A percentile compares a stretch with the other conserved stretches of the same genome.
Conservation (phyloP, 331 rosid genomes). For the Acacia pycnantha region DNA sequence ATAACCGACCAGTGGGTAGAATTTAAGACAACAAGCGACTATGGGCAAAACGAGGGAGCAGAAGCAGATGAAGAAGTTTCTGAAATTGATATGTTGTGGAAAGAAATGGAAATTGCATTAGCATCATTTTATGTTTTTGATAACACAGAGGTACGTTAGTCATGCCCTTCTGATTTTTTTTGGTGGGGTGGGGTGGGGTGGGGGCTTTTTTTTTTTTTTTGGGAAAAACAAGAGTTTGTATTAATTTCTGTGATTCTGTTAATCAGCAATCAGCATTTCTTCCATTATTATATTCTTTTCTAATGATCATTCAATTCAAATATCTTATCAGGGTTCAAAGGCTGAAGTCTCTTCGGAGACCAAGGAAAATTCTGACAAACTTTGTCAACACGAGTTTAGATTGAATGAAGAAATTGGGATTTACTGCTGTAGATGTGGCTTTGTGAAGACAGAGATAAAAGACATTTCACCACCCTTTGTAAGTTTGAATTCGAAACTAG, state of each 20-base stretch:
- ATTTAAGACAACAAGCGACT: conserved; percentile 29
- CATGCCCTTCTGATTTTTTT: neutral
- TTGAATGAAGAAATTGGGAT: conserved; percentile 80
- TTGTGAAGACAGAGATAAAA: conserved; percentile 63
- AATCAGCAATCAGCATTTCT: neutral
- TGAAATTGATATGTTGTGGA: conserved; percentile 77
- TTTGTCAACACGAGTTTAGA: conserved; percentile 64
- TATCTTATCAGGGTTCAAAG: conserved; percentile 58
- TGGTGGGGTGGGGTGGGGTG: neutral
- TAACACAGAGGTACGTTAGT: conserved; percentile 51
- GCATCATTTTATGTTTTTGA: conserved; percentile 72
- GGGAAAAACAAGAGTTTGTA: neutral
- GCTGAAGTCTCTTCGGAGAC: conserved; percentile 19
- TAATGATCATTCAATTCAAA: conserved; percentile 13
- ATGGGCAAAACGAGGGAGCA: conserved; percentile 31
- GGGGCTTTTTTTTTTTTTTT: no score
- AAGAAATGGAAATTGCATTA: conserved; percentile 76
- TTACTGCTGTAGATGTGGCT: conserved; percentile 68
- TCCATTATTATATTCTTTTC: neutral
- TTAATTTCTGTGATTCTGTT: neutral
- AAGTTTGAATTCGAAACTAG: conserved; percentile 35
- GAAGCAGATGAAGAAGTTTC: conserved; percentile 55
- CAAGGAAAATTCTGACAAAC: conserved; percentile 10
- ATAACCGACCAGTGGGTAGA: conserved; percentile 83
- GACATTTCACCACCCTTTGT: conserved; percentile 75